Evolutionary conservation across 129 eudicot genomes (phyloP).

Genomic region (Ambrosia trifida): DNA sequence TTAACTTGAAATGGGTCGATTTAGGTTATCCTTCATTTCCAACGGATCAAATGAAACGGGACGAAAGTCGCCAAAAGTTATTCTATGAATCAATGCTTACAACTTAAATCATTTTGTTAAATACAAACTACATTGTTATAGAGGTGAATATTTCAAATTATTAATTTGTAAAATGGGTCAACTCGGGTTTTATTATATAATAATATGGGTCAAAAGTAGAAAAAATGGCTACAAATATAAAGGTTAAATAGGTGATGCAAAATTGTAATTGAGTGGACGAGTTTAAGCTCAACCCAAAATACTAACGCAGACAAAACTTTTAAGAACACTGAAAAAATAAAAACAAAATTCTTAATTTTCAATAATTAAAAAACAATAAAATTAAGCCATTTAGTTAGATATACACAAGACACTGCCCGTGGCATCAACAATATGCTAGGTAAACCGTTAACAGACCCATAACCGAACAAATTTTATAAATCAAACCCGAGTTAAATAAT

Average conservation of each 20-base stretch:
- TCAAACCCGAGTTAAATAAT: background rate
- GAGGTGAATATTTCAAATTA: background rate
- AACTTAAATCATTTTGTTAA: background rate
- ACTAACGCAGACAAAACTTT: too few relatives aligned
- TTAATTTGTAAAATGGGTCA: background rate
- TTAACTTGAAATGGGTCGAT: background rate
- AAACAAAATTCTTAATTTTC: background rate
- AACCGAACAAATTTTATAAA: background rate
- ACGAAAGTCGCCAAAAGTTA: background rate
- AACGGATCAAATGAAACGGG: background rate
- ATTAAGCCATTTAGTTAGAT: conserved; percentile 15
- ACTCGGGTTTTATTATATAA: too few relatives aligned
- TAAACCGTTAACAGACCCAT: background rate
- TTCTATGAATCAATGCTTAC: background rate
- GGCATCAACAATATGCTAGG: conserved; percentile 11
- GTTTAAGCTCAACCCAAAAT: too few relatives aligned
- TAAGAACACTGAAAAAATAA: background rate
- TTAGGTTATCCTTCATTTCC: background rate
- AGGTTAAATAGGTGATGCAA: too few relatives aligned
- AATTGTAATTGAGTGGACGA: too few relatives aligned
- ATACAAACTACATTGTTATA: background rate
- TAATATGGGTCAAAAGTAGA: too few relatives aligned
- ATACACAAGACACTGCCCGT: conserved; percentile 21
- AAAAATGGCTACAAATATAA: too few relatives aligned
- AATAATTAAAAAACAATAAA: conserved; percentile 14